Base-by-base conservation (phyloP, 2,329 filamentous ascomycete species). In the Paracamarosporium sp. region DNA sequence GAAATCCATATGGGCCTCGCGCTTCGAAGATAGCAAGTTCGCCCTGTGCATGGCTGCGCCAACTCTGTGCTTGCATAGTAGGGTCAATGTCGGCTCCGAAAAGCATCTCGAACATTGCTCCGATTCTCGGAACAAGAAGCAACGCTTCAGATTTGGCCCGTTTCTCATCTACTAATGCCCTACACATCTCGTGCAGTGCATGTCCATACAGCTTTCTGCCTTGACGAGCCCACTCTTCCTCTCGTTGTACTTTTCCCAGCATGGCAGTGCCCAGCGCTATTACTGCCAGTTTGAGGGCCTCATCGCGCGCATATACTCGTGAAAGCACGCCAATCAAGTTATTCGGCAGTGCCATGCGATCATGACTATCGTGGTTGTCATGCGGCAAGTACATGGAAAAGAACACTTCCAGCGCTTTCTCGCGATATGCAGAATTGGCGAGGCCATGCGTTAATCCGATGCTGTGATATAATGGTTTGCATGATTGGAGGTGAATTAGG, bases 11-110 rank as follows among this genome's bases (percentile, higher is more conserved):
- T 0, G 71, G 70, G 0, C 67, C 66, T 47, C 62, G 56, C 2
- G 56, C 60, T 8, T 63, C 40, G 22, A 71, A 60, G 50, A 74
- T 53, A 3, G 67, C 63, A 35, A 68, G 43, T 30, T 73, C 69
- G 1, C 70, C 71, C 25, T 68, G 59, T 6, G 66, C 66, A 54
- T 74, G 71, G 24, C 62, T 71, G 27, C 67, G 55, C 70, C 69
- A 74, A 47, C 68, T 70, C 15, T 62, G 56, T 3, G 66, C 69
- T 47, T 72, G 71, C 12, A 56, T 55, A 7, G 36, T 28, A 1
- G 60, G 47, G n/a, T 66, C 52, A 25, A 40, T 54, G 24, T 72
- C 66, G 22, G 62, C 63, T n/a, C 69, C 68, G 38, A 69, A 73
- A n/a, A 73, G 35, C 2, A 74, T 69, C 52, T 69, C 69, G 44